phyloP scores from a whole-genome alignment of 2,329 filamentous ascomycete species.

The Capronia epimyces region DNA sequence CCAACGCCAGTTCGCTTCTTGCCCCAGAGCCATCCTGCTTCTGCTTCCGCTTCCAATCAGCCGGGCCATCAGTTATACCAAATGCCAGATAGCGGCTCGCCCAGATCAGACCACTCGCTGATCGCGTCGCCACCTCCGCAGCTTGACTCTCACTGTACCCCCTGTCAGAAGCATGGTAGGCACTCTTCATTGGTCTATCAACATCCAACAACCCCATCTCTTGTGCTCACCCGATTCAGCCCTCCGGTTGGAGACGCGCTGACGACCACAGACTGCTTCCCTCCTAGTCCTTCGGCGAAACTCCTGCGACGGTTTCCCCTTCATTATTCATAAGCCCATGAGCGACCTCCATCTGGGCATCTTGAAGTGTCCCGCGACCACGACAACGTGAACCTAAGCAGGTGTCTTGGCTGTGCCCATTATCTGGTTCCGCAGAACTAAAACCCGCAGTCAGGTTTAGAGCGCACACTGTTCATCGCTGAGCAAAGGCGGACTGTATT shows the following conservation, averaged over 20 bases:
- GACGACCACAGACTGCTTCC: not conserved
- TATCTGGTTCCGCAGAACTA: not conserved
- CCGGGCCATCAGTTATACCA: not conserved
- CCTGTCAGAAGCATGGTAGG: no score
- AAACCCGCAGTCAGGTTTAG: not conserved
- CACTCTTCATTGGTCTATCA: conserved; percentile 8
- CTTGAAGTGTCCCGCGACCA: no score
- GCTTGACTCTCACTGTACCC: not conserved
- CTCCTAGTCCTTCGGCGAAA: not conserved
- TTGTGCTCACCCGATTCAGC: conserved; percentile 3
- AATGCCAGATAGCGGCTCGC: not conserved
- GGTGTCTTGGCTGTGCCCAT: no score
- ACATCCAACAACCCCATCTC: conserved; percentile 7
- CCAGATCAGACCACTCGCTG: not conserved
- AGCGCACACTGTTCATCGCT: not conserved
- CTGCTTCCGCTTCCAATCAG: not conserved
- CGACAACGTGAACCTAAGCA: no score
- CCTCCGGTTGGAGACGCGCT: not conserved
- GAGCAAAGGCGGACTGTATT: no score
- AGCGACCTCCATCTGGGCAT: no score
- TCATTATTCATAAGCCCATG: no score
- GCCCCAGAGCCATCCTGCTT: no score
- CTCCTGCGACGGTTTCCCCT: no score
- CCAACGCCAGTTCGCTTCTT: no score
- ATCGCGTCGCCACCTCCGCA: not conserved